Evolutionary conservation across 768 basidiomycete genomes (phyloP), one percentile per base, ranked within the genome.

Genomic region (Russula earlei): DNA sequence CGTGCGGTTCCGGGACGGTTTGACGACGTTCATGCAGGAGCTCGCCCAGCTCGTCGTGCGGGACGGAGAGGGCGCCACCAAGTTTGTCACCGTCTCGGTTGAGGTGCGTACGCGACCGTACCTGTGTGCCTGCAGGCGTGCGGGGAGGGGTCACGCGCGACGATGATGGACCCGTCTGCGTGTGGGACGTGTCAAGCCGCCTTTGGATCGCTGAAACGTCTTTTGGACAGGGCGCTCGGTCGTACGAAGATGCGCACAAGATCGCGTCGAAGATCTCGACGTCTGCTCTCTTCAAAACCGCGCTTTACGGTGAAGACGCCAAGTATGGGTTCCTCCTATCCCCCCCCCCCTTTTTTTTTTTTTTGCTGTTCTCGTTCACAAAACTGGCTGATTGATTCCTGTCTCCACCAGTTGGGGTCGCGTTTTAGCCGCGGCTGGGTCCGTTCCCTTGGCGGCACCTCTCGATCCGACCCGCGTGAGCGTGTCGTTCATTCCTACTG

Each of bases 271-370:
- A 80, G 2, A 85, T 99, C 50, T 93, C 93, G 6, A 95, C 91
- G 1, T 96, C 93, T 0, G 87, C 93, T 0, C 76, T 99, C 7
- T 91, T 97, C 55, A 99, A 99, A 69, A 94, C 91, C 0, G 96
- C 96, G 0, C 75, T 99, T 2, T 96, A 92, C 63, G 95, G 96
- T 22, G 88, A 97, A 72, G 95, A 97, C 67, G 91, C 91, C 19
- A 94, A 94, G 88, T 89, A 68, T 53, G 81, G 63, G n/a, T n/a
- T n/a, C n/a, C n/a, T n/a, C n/a, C n/a, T n/a, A n/a, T n/a, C n/a
- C 20, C 14, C 42, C 41, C 36, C 25, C 5, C 22, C 51, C 19
- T 46, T 45, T 25, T 43, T 22, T 29, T 40, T 43, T 33, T 22
- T 17, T n/a, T n/a, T 36, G 10, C 25, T 7, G 3, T n/a, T 24